phyloP scores from a whole-genome alignment of 345 rosid genomes.

The Pugionium cornutum region DNA sequence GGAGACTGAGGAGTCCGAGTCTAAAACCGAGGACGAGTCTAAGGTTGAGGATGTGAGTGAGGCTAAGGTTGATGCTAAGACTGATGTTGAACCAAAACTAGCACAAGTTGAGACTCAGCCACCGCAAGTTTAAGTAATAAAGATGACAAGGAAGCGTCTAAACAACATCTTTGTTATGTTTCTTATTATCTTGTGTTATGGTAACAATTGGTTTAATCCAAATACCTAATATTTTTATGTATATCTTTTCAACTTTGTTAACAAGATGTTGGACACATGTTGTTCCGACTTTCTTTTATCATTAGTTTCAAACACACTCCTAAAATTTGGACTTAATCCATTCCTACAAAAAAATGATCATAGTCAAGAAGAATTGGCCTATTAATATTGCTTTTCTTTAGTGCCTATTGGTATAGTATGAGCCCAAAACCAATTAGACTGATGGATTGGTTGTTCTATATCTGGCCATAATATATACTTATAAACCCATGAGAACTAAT shows the following conservation, averaged over 20 bases:
- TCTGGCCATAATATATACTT: neutral
- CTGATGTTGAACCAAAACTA: constrained; percentile 31
- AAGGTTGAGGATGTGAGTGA: constrained; percentile 16
- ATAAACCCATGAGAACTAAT: neutral
- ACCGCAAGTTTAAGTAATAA: constrained; percentile 28
- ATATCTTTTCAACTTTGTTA: constrained; percentile 19
- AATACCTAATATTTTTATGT: no score
- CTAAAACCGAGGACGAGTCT: constrained; percentile 32
- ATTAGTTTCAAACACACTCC: neutral
- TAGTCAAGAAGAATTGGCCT: neutral
- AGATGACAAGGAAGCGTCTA: constrained; percentile 13
- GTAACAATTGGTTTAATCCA: no score
- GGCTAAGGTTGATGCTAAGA: constrained; percentile 32
- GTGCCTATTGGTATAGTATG: neutral
- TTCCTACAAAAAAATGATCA: neutral
- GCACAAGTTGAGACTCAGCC: constrained; percentile 33
- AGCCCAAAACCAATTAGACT: constrained; percentile 14
- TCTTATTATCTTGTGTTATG: constrained; percentile 9
- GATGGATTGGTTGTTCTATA: neutral
- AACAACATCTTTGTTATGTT: neutral
- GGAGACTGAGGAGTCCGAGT: constrained; percentile 44
- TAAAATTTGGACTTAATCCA: neutral
- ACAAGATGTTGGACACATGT: constrained; percentile 35
- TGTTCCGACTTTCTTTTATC: constrained; percentile 16
- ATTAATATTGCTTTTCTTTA: neutral